These are phyloP conservation scores for Verticillium nubilum DNA, from an alignment of 2,329 filamentous ascomycete species.

Conservation along the genomic window DNA sequence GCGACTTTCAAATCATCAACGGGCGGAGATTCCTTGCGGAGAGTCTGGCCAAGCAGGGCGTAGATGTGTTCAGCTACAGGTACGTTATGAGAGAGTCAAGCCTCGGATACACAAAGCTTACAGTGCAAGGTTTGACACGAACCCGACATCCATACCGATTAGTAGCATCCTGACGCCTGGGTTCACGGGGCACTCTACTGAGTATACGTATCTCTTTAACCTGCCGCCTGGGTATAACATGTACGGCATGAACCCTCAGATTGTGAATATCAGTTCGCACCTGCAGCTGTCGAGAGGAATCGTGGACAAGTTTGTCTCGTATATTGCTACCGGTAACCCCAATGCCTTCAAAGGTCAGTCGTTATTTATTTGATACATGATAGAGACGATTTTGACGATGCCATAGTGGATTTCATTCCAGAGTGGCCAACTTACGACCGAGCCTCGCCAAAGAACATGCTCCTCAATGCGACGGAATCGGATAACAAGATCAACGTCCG, in stretches of 20 bases:
- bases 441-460: conserved; percentile 10
- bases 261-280: conserved; percentile 11
- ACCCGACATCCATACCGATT: conserved; percentile 12
- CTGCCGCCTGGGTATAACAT: conserved; percentile 11
- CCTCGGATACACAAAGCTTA: not conserved
- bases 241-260: conserved; percentile 10
- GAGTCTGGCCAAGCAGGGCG: conserved; percentile 7
- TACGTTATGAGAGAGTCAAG: too few relatives aligned
- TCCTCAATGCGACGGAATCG: conserved; percentile 11
- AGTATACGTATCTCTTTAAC: conserved; percentile 14
- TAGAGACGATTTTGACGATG: not conserved
- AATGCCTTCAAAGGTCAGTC: conserved; percentile 3
- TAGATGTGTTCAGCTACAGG: conserved; percentile 11
- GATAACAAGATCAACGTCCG: conserved; percentile 11
- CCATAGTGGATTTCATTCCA: conserved; percentile 6
- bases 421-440: conserved; percentile 10
- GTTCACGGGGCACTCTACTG: conserved; percentile 13
- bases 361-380: not conserved
- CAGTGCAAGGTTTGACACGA: conserved; percentile 13
- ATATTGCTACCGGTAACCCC: conserved; percentile 10
- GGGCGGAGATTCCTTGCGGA: conserved; percentile 6
- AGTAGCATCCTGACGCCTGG: conserved; percentile 7
- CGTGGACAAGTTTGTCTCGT: conserved; percentile 10
- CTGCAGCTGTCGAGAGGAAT: conserved; percentile 9
- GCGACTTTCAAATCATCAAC: conserved; percentile 6